Evolutionary conservation across 306 rosid genomes (phyloP), one percentile per base, ranked within the genome.

Genomic region (Parietaria judaica): DNA sequence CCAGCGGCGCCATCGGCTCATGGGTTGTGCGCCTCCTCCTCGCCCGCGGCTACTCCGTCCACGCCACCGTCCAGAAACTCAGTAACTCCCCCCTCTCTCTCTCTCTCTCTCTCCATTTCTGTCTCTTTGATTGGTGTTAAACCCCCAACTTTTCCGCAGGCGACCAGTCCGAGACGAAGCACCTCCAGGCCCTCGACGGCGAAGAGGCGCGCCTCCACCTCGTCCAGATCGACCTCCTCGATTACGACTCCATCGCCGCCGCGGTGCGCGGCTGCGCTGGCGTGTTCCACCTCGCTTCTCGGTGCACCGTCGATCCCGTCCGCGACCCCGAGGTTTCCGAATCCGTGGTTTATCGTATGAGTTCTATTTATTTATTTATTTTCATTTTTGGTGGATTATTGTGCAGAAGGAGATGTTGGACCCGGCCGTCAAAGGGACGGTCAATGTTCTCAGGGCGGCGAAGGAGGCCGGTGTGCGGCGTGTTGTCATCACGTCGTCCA

Each of bases 241-340:
- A 58, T 74, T 76, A 74, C 66, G 72, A 63, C 56, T 68, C 96
- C 58, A 68, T 85, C 56, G 49, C 61, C 64, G 64, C 87, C 31
- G 87, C 97, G 39, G 41, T 90, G 39, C 14, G 14, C 8, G 96
- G 95, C 65, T 91, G 96, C 67, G 48, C 54, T 56, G 97, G 97
- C 37, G 86, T 91, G 59, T 87, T 91, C 84, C 97, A 85, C 76
- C 84, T 91, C 7, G 97, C 97, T 58, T 91, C 94, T 13, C 97
- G 96, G 1, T 79, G 88, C 72, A 76, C 67, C 51, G 81, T 91
- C 13, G 96, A 85, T 23, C 57, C 66, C 64, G 95, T 91, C 36
- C 69, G 70, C 0, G 81, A 87, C 43, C 97, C 97, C 17, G 70
- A 91, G 90, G 95, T 88, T 49, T 49, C n/a, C 10, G 3, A 41